Evolutionary conservation across 1,284 basidiomycete genomes (phyloP).

Genomic region (Volvariella volvacea): DNA sequence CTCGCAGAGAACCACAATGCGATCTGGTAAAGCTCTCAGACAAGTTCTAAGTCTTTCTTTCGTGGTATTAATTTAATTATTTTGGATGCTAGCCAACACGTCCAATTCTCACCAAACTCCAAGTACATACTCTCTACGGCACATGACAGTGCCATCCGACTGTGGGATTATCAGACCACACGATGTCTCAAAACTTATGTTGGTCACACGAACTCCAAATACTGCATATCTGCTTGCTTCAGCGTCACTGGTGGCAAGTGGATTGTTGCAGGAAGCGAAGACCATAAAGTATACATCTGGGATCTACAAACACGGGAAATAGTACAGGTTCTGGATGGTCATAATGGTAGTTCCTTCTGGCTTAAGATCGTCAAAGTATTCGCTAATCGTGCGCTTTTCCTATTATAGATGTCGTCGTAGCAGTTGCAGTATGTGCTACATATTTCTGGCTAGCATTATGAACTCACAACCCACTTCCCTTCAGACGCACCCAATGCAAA

Average conservation of each 20-base stretch:
- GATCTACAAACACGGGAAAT: slow-evolving; percentile 84
- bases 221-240: slow-evolving; percentile 74
- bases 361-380: not conserved
- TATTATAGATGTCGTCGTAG: slow-evolving; percentile 61
- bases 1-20: slow-evolving; percentile 87
- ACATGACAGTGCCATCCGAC: slow-evolving; percentile 83
- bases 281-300: slow-evolving; percentile 87
- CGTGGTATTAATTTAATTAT: not conserved
- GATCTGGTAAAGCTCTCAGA: slow-evolving; percentile 55
- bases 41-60: not conserved
- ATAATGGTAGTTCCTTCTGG: slow-evolving; percentile 45
- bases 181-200: slow-evolving; percentile 89
- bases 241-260: slow-evolving; percentile 81
- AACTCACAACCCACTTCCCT: not conserved
- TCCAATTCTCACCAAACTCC: slow-evolving; percentile 91
- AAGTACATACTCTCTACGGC: slow-evolving; percentile 90
- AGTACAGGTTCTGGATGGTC: slow-evolving; percentile 73
- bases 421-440: slow-evolving; percentile 50
- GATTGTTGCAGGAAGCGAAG: slow-evolving; percentile 90
- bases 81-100: slow-evolving; percentile 60
- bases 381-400: slow-evolving; percentile 5
- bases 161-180: slow-evolving; percentile 94
- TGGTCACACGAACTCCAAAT: slow-evolving; percentile 77
- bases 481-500: slow-evolving; percentile 76
- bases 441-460: slow-evolving; percentile 1